phyloP scores from a whole-genome alignment of 495 filamentous ascomycete species.

The Trichodelitschia bisporula region DNA sequence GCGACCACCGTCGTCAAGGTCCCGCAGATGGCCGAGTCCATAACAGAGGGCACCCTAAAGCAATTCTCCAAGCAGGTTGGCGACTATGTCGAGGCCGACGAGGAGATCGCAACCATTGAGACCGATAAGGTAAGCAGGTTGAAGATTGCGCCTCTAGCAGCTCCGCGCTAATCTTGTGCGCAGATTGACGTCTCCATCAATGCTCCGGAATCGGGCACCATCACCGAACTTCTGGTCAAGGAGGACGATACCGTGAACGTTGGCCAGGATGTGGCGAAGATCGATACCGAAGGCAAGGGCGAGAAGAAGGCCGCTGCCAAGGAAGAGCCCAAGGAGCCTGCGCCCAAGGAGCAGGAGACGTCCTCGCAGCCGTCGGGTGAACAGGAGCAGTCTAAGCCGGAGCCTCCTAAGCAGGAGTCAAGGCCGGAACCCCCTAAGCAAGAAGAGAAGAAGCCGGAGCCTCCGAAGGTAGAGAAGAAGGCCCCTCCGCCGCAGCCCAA shows the following conservation, averaged over 20 bases:
- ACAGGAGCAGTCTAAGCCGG: conserved; percentile 10
- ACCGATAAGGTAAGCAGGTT: conserved; percentile 76
- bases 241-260: conserved; percentile 94
- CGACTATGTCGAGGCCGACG: conserved; percentile 84
- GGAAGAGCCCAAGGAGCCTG: conserved; percentile 32
- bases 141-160: no score
- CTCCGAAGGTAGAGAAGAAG: conserved; percentile 22
- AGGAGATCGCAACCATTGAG: conserved; percentile 97
- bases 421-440: conserved; percentile 12
- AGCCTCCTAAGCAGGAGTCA: conserved; percentile 11
- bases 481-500: conserved; percentile 14
- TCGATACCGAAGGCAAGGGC: conserved; percentile 51
- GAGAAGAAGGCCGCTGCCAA: conserved; percentile 24
- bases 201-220: conserved; percentile 69
- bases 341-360: conserved; percentile 29
- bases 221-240: conserved; percentile 77
- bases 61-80: conserved; percentile 88
- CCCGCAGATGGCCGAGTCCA: conserved; percentile 95
- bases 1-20: conserved; percentile 79
- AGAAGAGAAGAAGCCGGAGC: conserved; percentile 18
- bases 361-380: conserved; percentile 26
- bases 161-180: conserved; percentile 1
- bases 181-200: conserved; percentile 94
- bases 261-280: conserved; percentile 66
- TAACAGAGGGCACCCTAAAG: conserved; percentile 91